Evolutionary conservation across 768 basidiomycete species (phyloP).

Genomic region (Collybiopsis confluens): DNA sequence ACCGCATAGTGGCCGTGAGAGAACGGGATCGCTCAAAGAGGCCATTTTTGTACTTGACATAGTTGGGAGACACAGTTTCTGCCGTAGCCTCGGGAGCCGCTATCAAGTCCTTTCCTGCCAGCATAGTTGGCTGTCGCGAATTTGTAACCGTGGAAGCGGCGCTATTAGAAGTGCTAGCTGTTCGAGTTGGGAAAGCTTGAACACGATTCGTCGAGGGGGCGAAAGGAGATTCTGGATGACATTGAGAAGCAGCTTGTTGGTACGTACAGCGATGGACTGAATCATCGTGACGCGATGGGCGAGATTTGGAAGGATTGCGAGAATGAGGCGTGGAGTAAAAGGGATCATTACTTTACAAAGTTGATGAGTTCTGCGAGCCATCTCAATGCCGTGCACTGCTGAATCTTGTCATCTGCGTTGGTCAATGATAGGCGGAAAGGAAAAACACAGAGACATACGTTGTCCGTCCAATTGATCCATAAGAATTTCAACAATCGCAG

Average conservation of each 20-base stretch:
- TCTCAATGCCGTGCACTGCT: conserved; percentile 87
- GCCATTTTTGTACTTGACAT: background rate
- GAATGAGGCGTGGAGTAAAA: conserved; percentile 89
- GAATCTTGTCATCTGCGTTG: conserved; percentile 81
- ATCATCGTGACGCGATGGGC: conserved; percentile 90
- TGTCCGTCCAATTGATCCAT: conserved; percentile 81
- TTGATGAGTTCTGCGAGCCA: conserved; percentile 91
- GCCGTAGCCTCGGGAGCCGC: conserved; percentile 41
- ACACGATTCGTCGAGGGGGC: conserved; percentile 26
- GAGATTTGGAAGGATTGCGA: conserved; percentile 90
- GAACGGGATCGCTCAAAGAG: background rate
- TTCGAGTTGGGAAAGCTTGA: conserved; percentile 56
- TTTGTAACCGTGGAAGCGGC: conserved; percentile 27
- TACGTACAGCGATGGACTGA: conserved; percentile 78
- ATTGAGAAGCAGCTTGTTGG: conserved; percentile 78
- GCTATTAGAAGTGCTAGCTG: conserved; percentile 13
- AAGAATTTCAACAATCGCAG: conserved; percentile 89
- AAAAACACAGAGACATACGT: conserved; percentile 47
- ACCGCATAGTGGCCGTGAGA: conserved; percentile 18
- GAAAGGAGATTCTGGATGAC: conserved; percentile 85
- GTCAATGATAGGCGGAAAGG: conserved; percentile 6
- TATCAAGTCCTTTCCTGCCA: conserved; percentile 27
- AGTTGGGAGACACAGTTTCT: conserved; percentile 15
- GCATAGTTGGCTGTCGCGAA: conserved; percentile 47
- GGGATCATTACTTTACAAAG: conserved; percentile 90